Conservation (phyloP, 2,329 filamentous ascomycete genomes). For the Diaporthe caulivora region DNA sequence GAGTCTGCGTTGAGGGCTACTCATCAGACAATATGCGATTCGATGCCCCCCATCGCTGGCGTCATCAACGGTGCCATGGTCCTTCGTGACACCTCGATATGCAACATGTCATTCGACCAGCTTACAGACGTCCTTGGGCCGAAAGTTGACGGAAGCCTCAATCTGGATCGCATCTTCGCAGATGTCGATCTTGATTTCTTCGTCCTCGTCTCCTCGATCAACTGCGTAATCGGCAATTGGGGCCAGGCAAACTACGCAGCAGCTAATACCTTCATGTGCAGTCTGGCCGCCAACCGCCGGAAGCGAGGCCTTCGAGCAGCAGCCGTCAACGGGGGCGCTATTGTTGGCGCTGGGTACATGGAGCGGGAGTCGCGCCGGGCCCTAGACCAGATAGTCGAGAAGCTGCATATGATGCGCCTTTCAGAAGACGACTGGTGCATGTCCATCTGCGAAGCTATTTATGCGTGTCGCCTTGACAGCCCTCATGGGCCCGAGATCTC, state of each 20-base stretch:
- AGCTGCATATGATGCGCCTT: slow-evolving; percentile 32
- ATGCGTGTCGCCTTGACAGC: slow-evolving; percentile 25
- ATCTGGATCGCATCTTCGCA: slow-evolving; percentile 41
- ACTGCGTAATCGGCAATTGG: slow-evolving; percentile 45
- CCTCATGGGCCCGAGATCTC: not conserved
- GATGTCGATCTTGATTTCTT: slow-evolving; percentile 52
- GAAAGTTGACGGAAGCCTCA: slow-evolving; percentile 39
- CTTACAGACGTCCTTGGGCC: slow-evolving; percentile 32
- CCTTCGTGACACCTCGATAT: slow-evolving; percentile 38
- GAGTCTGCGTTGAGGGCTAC: slow-evolving; percentile 33
- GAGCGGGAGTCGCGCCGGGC: not conserved
- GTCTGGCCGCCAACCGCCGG: slow-evolving; percentile 47
- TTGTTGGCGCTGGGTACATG: slow-evolving; percentile 49
- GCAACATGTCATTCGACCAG: slow-evolving; percentile 36
- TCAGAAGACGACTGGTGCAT: slow-evolving; percentile 55
- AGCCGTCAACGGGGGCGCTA: slow-evolving; percentile 49
- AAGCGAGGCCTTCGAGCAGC: slow-evolving; percentile 47
- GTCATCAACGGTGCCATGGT: slow-evolving; percentile 34
- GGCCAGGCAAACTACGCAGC: slow-evolving; percentile 52
- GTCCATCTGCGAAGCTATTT: slow-evolving; percentile 56
- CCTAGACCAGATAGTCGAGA: not conserved
- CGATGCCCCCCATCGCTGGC: slow-evolving; percentile 39
- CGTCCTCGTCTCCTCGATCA: slow-evolving; percentile 51
- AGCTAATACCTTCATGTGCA: slow-evolving; percentile 51
- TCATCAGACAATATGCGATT: slow-evolving; percentile 11